phyloP scores from a whole-genome alignment of 2,329 filamentous ascomycete species.

The Cladosporium sp. region DNA sequence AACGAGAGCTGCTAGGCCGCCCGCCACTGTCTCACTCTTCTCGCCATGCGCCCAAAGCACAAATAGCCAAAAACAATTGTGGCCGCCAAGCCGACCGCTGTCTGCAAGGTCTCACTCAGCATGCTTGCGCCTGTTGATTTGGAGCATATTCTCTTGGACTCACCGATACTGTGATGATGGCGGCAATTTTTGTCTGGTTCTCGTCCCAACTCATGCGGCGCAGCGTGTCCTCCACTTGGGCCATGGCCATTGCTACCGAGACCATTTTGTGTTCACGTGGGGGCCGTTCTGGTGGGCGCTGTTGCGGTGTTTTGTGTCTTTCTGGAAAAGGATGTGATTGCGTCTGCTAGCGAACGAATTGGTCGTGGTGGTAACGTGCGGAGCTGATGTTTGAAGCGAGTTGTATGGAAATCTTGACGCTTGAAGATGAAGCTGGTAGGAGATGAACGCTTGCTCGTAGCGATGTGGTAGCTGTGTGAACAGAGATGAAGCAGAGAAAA shows the following conservation, averaged over 20 bases:
- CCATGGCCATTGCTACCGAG: neutral
- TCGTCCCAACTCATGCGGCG: neutral
- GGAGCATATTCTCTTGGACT: neutral
- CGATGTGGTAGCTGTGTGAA: neutral
- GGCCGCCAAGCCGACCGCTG: neutral
- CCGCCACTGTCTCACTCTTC: neutral
- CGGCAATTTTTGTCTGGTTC: neutral
- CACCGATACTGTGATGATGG: neutral
- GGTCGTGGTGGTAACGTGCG: neutral
- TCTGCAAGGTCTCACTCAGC: neutral
- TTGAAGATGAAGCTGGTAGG: neutral
- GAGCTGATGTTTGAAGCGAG: neutral
- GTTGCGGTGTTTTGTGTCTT: neutral
- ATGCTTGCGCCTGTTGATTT: neutral
- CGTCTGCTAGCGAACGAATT: neutral
- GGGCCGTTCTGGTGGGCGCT: neutral
- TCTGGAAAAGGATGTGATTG: neutral
- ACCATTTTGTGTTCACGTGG: neutral
- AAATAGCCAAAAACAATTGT: neutral
- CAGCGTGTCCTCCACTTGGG: neutral
- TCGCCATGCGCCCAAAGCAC: neutral
- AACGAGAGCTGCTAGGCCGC: neutral
- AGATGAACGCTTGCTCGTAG: neutral
- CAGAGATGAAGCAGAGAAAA: neutral
- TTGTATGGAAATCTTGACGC: neutral